Conservation (phyloP, 192 early-diverging fungal species). For the Thamnidium elegans region DNA sequence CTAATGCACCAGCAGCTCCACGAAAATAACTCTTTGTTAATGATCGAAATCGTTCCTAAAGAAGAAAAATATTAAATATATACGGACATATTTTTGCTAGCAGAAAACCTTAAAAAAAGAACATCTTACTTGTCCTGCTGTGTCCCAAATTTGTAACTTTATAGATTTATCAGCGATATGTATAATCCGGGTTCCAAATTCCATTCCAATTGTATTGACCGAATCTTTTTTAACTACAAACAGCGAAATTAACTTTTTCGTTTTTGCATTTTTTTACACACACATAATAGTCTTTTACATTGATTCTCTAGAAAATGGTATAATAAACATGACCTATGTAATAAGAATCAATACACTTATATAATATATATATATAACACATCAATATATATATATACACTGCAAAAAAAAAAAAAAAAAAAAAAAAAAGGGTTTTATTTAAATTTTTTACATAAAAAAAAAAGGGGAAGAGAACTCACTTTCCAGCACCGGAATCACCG, state of each 20-base stretch:
- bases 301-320: slow-evolving; percentile 60
- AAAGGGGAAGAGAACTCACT: slow-evolving; percentile 36
- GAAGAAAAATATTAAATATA: no score
- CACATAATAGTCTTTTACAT: slow-evolving; percentile 31
- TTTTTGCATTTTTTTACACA: not conserved
- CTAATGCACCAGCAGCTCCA: slow-evolving; percentile 72
- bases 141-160: slow-evolving; percentile 76
- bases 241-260: not conserved
- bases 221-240: slow-evolving; percentile 52
- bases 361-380: not conserved
- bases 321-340: slow-evolving; percentile 50
- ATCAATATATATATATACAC: not conserved
- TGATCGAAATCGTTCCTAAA: slow-evolving; percentile 55
- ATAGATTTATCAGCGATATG: slow-evolving; percentile 62
- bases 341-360: slow-evolving; percentile 5
- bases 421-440: not conserved
- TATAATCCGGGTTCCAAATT: slow-evolving; percentile 73
- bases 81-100: no score
- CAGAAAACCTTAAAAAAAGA: no score
- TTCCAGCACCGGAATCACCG: slow-evolving; percentile 60
- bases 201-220: slow-evolving; percentile 77
- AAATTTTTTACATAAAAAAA: slow-evolving; percentile 1
- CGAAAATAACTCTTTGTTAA: slow-evolving; percentile 80
- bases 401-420: not conserved
- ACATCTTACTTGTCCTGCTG: slow-evolving; percentile 60